Percentiles rank a stretch among this genome's conserved stretches.
Evolutionary conservation across 139 green algal genomes (phyloP).

Genomic region (Chlamydomonas sp.): DNA sequence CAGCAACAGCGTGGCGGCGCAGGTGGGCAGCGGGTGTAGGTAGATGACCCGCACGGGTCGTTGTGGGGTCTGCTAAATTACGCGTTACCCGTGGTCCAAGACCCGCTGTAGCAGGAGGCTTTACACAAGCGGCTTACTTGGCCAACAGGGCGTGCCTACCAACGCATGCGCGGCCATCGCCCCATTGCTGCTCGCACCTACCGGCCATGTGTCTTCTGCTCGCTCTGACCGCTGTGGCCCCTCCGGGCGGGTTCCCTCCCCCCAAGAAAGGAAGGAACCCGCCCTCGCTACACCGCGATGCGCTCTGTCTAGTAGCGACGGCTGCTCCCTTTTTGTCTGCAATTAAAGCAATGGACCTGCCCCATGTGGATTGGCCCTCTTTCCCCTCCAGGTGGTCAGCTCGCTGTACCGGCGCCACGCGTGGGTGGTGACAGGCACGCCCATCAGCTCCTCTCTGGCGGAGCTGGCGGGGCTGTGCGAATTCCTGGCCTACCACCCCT

Average conservation of each 20-base stretch:
- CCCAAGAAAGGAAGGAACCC: too few species aligned
- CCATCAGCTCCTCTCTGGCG: constrained; percentile 14
- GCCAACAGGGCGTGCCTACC: too few species aligned
- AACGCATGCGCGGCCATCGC: too few species aligned
- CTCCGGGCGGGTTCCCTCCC: too few species aligned
- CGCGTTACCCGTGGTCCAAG: neutral
- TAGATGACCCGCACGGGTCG: neutral
- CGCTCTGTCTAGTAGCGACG: too few species aligned
- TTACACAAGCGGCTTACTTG: too few species aligned
- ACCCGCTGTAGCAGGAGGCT: too few species aligned
- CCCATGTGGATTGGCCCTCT: neutral
- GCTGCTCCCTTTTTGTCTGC: too few species aligned
- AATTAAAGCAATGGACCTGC: neutral
- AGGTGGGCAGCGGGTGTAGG: neutral
- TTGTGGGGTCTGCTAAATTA: neutral
- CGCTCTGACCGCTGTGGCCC: too few species aligned
- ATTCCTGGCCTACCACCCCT: constrained; percentile 67
- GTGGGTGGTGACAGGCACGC: constrained; percentile 71
- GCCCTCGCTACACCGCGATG: too few species aligned
- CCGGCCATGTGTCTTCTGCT: too few species aligned
- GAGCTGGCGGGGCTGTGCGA: constrained; percentile 63
- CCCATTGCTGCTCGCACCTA: too few species aligned
- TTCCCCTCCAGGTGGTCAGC: constrained; percentile 33
- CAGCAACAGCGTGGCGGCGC: constrained; percentile 56
- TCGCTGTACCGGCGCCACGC: constrained; percentile 67